Evolutionary conservation across 371 early-diverging fungal species (phyloP).

Genomic region (Apophysomyces elegans): DNA sequence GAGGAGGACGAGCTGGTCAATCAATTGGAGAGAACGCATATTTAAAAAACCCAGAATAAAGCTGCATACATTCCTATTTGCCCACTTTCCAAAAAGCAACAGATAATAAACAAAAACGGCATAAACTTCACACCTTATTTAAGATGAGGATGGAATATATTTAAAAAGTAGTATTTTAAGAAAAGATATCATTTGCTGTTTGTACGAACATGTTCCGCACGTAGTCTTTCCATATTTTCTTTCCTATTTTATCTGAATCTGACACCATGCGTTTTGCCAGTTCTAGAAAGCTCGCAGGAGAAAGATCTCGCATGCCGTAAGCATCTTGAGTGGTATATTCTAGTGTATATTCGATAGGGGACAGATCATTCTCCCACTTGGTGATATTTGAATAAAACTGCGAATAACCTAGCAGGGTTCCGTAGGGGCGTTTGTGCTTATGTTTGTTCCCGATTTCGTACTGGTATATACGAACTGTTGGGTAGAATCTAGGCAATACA

Average conservation of each 20-base stretch:
- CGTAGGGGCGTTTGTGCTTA: slow-evolving; percentile 20
- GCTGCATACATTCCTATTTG: background rate
- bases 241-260: slow-evolving; percentile 19
- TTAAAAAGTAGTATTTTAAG: background rate
- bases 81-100: slow-evolving; percentile 2
- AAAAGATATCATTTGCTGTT: slow-evolving; percentile 30
- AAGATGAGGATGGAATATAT: background rate
- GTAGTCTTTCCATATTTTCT: slow-evolving; percentile 39
- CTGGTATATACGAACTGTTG: slow-evolving; percentile 70
- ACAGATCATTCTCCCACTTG: slow-evolving; percentile 37
- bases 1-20: slow-evolving; percentile 43
- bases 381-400: slow-evolving; percentile 50
- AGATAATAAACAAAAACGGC: background rate
- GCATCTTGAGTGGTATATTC: slow-evolving; percentile 66
- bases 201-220: slow-evolving; percentile 49
- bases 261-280: slow-evolving; percentile 54
- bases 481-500: slow-evolving; percentile 77
- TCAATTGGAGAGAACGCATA: slow-evolving; percentile 47
- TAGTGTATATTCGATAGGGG: slow-evolving; percentile 36
- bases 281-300: slow-evolving; percentile 48
- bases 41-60: slow-evolving; percentile 29
- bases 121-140: background rate
- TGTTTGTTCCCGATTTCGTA: slow-evolving; percentile 44
- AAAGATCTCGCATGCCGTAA: slow-evolving; percentile 67
- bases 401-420: slow-evolving; percentile 34